Evolutionary conservation across 164 flowering plant genomes (phyloP), one percentile per base, ranked within the genome.

Genomic region (Magnolia officinalis): DNA sequence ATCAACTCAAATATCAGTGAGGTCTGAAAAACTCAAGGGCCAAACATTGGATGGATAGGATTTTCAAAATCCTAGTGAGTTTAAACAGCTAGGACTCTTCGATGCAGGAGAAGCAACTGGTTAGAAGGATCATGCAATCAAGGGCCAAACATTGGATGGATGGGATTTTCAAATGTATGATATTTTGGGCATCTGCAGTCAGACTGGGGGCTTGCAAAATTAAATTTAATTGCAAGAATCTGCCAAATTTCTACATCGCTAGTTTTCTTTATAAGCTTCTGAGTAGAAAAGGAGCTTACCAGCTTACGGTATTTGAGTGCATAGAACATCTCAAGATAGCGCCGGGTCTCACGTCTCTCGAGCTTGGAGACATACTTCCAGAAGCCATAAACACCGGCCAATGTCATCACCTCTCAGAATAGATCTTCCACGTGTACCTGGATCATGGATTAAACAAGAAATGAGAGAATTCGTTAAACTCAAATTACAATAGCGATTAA

Each of bases 281-380:
- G 70, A 11, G 18, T 2, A 19, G 71, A 45, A 68, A 29, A 31
- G 64, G 51, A 55, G 59, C 89, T 82, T 81, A 95, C 99, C 95
- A 93, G 74, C 70, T 89, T 87, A 14, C 91, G 90, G 79, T 86
- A 93, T 84, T 94, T 92, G 85, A 95, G 93, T 21, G 96, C 94
- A 77, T 92, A 90, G 71, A 96, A 96, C 99, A 94, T 96, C 81
- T 96, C 99, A 31, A 96, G 94, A 70, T 96, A 96, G 50, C 98
- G 94, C 14, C 94, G 86, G 72, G 92, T 87, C 85, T 94, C 98
- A 50, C 84, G 96, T 37, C 94, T 94, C 20, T 94, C 98, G 50
- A 91, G 90, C 77, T 94, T 94, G 18, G 98, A 91, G 14, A 94
- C 98, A 63, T 88, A 85, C 76, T 96, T 96, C 99, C 97, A 96